Evolutionary conservation across 805 yeast genomes (phyloP), one percentile per base, ranked within the genome.

Genomic region (Metschnikowia similis): DNA sequence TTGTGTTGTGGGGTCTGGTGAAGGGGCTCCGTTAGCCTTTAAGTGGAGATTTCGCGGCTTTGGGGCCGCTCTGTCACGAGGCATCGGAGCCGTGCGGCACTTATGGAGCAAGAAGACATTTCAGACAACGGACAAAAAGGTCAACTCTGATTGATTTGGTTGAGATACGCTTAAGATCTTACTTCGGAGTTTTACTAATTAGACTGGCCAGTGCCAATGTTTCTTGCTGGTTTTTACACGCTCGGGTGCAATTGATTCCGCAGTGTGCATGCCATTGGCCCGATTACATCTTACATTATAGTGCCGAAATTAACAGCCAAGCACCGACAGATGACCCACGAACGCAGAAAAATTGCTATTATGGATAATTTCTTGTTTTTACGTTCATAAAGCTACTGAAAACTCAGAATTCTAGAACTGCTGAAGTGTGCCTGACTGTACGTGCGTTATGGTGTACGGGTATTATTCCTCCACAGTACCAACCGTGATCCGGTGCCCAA

Each of bases 41-140:
- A 41, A 26, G 37, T 31, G 45, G 37, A 32, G 45, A 17, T n/a
- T 32, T 32, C 45, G 45, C 45, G 45, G 21, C 37, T 21, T 30
- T 37, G 30, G 37, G 30, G 45, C 45, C 45, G 45, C 26, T 41
- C 45, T 34, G 17, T 21, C 21, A 37, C 21, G 45, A 32, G 45
- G 45, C 45, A 41, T 41, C 34, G 29, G 17, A 14, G 34, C 42
- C 42, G 42, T 13, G 10, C 26, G n/a, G 11, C 42, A 28, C 8
- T 26, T 8, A 14, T 21, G 7, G 29, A 10, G 26, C 17, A 21
- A 29, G 34, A 11, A 8, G 17, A 38, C 30, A 8, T 9, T 7
- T 6, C 2, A 36, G 8, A 21, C 1, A 6, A 11, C 6, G 28
- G 29, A 17, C 6, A 36, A 21, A 11, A 8, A 36, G n/a, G 13